phyloP scores from a whole-genome alignment of 2,329 filamentous ascomycete genomes.

The Alternaria tenuissima region DNA sequence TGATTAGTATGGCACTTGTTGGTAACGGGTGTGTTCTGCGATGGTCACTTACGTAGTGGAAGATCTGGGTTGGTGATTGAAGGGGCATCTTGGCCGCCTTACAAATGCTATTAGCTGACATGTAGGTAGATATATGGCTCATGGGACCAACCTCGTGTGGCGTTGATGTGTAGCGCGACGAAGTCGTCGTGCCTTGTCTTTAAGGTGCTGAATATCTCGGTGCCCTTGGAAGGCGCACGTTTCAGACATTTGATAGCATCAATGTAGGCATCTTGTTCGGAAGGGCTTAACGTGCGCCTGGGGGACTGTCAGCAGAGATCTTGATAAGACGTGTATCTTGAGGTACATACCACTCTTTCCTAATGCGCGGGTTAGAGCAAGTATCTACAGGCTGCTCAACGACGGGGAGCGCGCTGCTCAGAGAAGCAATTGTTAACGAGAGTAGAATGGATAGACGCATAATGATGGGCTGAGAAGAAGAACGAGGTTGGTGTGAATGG shows the following conservation, averaged over 20 bases:
- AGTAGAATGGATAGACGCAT: not conserved
- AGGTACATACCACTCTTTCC: not conserved
- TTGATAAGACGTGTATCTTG: too few relatives aligned
- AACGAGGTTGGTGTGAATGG: not conserved
- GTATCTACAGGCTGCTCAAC: not conserved
- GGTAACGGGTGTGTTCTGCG: not conserved
- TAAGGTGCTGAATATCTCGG: not conserved
- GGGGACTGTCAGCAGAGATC: not conserved
- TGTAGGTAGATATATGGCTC: too few relatives aligned
- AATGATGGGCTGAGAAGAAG: not conserved
- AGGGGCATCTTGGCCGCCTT: not conserved
- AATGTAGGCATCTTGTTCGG: not conserved
- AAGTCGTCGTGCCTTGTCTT: not conserved
- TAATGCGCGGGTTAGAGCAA: not conserved
- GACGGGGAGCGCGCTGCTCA: not conserved
- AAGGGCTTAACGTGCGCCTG: not conserved
- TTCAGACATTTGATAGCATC: not conserved
- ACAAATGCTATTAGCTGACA: not conserved
- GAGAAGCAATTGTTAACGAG: not conserved
- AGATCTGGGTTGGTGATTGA: not conserved
- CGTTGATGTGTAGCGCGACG: slow-evolving; percentile 1
- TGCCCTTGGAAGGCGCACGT: not conserved
- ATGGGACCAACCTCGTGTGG: not conserved
- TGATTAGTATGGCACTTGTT: not conserved
- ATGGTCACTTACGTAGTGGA: not conserved